These are phyloP conservation scores for Pseudozyma sp. DNA, from an alignment of 1,284 basidiomycete species.

Conservation along the genomic window DNA sequence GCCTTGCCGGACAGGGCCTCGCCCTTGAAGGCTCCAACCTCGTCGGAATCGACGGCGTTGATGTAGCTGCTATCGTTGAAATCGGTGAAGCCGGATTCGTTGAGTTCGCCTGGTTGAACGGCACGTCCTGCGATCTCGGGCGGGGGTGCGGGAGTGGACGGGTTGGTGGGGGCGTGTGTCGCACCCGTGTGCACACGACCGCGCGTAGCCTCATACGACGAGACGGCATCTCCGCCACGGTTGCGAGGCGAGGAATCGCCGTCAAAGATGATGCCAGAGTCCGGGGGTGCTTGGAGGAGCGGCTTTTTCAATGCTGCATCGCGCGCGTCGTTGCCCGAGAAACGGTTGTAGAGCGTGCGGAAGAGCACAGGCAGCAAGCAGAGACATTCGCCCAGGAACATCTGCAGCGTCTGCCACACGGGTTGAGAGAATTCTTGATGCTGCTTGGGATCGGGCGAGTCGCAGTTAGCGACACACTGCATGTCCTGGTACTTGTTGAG, in stretches of 20 bases:
- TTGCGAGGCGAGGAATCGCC: conserved; percentile 26
- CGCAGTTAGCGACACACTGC: conserved; percentile 69
- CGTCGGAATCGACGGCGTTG: conserved; percentile 30
- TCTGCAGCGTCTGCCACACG: conserved; percentile 68
- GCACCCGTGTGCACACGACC: conserved; percentile 43
- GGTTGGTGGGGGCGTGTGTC: conserved; percentile 44
- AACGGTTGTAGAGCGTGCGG: conserved; percentile 28
- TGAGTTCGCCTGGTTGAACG: conserved; percentile 42
- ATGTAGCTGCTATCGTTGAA: conserved; percentile 42
- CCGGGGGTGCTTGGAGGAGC: conserved; percentile 34
- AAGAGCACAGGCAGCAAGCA: conserved; percentile 60
- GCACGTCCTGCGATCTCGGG: conserved; percentile 46
- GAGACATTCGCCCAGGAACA: conserved; percentile 70
- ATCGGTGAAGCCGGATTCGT: conserved; percentile 27
- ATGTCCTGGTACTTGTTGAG: conserved; percentile 69
- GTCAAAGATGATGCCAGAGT: conserved; percentile 46
- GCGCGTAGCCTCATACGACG: conserved; percentile 46
- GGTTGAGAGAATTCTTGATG: conserved; percentile 63
- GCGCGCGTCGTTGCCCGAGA: conserved; percentile 10
- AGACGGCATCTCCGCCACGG: conserved; percentile 21
- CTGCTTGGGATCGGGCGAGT: conserved; percentile 45
- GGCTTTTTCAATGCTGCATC: conserved; percentile 51
- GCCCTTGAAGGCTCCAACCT: conserved; percentile 36
- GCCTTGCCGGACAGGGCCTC: conserved; percentile 42
- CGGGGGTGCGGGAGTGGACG: conserved; percentile 36